Percentiles rank a stretch among this genome's conserved stretches.
Conservation (phyloP, 768 basidiomycete genomes). For the Xerocomellus intermedius region DNA sequence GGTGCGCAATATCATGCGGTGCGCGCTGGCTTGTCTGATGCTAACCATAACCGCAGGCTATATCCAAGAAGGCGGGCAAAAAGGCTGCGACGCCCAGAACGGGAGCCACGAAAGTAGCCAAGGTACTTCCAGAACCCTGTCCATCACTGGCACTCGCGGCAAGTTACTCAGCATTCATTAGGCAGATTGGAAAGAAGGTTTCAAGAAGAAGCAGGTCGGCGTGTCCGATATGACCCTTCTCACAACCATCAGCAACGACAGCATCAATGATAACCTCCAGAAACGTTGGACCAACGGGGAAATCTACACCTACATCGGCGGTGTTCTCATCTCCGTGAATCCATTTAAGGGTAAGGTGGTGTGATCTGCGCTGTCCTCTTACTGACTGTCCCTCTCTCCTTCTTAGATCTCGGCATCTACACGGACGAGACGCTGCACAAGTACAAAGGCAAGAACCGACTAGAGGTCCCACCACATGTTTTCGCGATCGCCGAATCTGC, state of each 20-base stretch:
- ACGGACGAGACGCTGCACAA: slow-evolving; percentile 81
- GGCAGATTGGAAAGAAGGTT: slow-evolving; percentile 99
- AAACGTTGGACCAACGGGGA: slow-evolving; percentile 93
- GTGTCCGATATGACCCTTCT: slow-evolving; percentile 98
- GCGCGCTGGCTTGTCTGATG: background rate
- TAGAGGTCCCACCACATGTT: slow-evolving; percentile 97
- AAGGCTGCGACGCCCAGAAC: slow-evolving; percentile 68
- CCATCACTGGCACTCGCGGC: slow-evolving; percentile 3
- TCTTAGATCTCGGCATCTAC: slow-evolving; percentile 92
- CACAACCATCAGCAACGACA: slow-evolving; percentile 95
- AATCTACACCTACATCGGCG: slow-evolving; percentile 99
- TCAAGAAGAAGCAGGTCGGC: slow-evolving; percentile 99
- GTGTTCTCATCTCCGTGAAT: slow-evolving; percentile 98
- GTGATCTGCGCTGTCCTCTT: background rate
- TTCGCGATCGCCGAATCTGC: slow-evolving; percentile 95
- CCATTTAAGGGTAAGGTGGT: slow-evolving; percentile 80
- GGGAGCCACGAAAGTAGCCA: slow-evolving; percentile 63
- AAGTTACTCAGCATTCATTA: slow-evolving; percentile 35
- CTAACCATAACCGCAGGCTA: slow-evolving; percentile 49
- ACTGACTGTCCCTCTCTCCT: slow-evolving; percentile 7
- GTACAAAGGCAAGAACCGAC: slow-evolving; percentile 95
- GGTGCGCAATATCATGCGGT: slow-evolving; percentile 13
- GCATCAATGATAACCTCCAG: slow-evolving; percentile 96
- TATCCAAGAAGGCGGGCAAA: slow-evolving; percentile 89
- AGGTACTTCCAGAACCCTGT: slow-evolving; percentile 47